phyloP scores from a whole-genome alignment of 2,329 filamentous ascomycete genomes.

The Arthrobotrys iridis region DNA sequence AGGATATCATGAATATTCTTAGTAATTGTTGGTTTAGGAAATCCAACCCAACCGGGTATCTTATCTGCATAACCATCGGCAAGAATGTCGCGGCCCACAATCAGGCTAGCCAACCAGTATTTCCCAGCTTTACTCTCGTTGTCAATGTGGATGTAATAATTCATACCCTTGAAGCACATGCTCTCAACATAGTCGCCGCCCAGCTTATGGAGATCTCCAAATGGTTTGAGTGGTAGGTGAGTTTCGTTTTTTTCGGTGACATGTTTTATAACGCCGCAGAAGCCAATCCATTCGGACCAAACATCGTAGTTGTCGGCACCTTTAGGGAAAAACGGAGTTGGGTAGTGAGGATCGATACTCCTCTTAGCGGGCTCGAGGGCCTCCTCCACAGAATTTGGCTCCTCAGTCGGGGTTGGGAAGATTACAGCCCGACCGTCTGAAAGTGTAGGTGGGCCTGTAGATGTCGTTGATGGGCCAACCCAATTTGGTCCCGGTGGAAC shows the following conservation, averaged over 20 bases:
- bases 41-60: not conserved
- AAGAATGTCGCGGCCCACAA: not conserved
- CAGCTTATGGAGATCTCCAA: not conserved
- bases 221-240: not conserved
- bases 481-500: not conserved
- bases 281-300: constrained; percentile 24
- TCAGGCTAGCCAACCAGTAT: not conserved
- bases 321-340: constrained; percentile 6
- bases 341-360: constrained; percentile 4
- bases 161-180: not conserved
- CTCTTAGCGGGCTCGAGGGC: not conserved
- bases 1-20: not conserved
- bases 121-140: not conserved
- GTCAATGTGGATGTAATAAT: constrained; percentile 20
- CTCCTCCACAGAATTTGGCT: too few species aligned
- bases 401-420: not conserved
- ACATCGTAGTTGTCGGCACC: constrained; percentile 10
- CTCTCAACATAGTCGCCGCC: not conserved
- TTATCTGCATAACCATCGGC: not conserved
- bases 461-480: not conserved
- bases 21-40: not conserved
- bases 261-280: constrained; percentile 22
- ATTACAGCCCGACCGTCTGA: not conserved
- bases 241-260: not conserved
- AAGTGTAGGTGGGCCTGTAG: not conserved